phyloP scores from a whole-genome alignment of 2,329 filamentous ascomycete genomes.

The Coniochaeta hoffmannii region DNA sequence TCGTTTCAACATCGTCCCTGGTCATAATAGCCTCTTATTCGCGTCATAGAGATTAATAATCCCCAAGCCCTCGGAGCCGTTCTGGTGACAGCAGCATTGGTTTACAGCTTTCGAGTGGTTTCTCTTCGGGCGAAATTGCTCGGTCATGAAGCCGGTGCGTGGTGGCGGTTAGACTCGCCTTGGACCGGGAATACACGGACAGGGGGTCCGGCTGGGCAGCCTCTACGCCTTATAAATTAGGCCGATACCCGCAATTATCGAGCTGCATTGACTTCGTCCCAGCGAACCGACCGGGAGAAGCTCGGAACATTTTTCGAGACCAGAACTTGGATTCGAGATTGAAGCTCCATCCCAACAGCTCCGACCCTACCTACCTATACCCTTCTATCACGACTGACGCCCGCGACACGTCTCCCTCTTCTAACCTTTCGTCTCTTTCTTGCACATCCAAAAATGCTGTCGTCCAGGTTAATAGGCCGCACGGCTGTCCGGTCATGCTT shows the following conservation, averaged over 20 bases:
- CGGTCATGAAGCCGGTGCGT: not conserved
- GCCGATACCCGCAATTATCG: not conserved
- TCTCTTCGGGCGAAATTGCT: not conserved
- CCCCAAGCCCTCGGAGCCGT: not conserved
- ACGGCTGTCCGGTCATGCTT: constrained; percentile 50
- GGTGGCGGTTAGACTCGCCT: not conserved
- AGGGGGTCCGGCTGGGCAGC: not conserved
- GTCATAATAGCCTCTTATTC: not conserved
- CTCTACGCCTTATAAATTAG: not conserved
- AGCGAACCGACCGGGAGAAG: not conserved
- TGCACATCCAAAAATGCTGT: constrained; percentile 42
- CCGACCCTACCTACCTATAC: not conserved
- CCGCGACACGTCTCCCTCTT: not conserved
- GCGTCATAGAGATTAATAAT: not conserved
- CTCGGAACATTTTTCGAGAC: constrained; percentile 2
- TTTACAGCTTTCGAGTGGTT: not conserved
- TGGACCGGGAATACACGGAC: not conserved
- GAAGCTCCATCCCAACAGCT: not conserved
- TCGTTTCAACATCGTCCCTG: not conserved
- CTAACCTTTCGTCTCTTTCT: constrained; percentile 9
- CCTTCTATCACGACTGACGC: not conserved
- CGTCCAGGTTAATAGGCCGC: constrained; percentile 54
- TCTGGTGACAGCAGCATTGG: not conserved
- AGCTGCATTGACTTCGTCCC: not conserved
- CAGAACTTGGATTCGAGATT: not conserved